phyloP scores from a whole-genome alignment of 1,139 yeast species.

The Saccharomyces hybrid region DNA sequence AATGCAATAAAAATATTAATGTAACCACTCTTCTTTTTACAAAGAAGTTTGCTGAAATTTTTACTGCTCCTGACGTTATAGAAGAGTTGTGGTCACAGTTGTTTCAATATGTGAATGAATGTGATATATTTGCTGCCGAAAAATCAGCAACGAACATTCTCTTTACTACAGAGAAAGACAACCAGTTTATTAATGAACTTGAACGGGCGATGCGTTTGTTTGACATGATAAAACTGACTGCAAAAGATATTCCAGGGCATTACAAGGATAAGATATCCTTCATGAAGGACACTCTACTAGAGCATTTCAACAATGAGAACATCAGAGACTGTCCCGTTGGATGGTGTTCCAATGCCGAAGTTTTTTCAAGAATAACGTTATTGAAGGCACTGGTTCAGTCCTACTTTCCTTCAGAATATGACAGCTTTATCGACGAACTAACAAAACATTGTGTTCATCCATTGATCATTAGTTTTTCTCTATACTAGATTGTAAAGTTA shows the following conservation, averaged over 20 bases:
- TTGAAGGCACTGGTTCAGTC: conserved; percentile 9
- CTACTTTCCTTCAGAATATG: conserved; percentile 12
- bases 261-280: background rate
- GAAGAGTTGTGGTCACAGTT: conserved; percentile 9
- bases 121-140: conserved; percentile 14
- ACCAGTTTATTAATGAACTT: conserved; percentile 39
- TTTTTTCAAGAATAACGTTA: conserved; percentile 16
- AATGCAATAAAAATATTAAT: background rate
- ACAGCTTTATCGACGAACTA: background rate
- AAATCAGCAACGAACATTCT: background rate
- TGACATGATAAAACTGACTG: background rate
- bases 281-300: conserved; percentile 4
- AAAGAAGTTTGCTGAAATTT: conserved; percentile 13
- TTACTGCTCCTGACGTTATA: conserved; percentile 6
- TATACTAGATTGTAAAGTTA: conserved; percentile 7
- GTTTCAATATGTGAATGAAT: conserved; percentile 9
- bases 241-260: background rate
- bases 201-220: background rate
- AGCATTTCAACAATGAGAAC: conserved; percentile 10
- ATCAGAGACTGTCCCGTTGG: conserved; percentile 34
- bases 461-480: conserved; percentile 9
- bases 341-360: conserved; percentile 29
- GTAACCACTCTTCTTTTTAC: conserved; percentile 6
- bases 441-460: conserved; percentile 14
- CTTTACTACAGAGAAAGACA: conserved; percentile 33